A percentile compares a stretch with the other conserved stretches of the same genome.
Conservation (phyloP, 1,139 yeast species). For the Hemisphaericaspora xylanilytica region DNA sequence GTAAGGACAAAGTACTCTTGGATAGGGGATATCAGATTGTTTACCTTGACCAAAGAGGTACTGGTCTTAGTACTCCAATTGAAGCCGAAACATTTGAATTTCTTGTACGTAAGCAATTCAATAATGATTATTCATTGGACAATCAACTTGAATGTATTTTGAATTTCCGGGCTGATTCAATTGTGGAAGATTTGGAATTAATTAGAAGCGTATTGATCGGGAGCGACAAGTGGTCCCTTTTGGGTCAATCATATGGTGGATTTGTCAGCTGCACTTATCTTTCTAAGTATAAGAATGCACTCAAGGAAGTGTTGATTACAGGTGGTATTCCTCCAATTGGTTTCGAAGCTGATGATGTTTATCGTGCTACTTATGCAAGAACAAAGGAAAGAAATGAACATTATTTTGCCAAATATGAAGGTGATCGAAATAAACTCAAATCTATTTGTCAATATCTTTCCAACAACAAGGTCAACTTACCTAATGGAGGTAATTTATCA, state of each 20-base stretch:
- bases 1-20: slow-evolving; percentile 37
- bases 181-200: slow-evolving; percentile 48
- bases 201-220: slow-evolving; percentile 39
- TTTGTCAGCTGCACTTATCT: slow-evolving; percentile 51
- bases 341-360: slow-evolving; percentile 45
- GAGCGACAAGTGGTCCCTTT: slow-evolving; percentile 43
- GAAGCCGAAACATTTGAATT: slow-evolving; percentile 29
- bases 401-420: slow-evolving; percentile 49
- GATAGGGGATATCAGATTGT: slow-evolving; percentile 47
- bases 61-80: slow-evolving; percentile 50
- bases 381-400: slow-evolving; percentile 48
- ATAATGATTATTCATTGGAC: slow-evolving; percentile 17
- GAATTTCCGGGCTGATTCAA: slow-evolving; percentile 51
- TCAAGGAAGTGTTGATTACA: slow-evolving; percentile 44
- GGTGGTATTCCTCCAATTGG: slow-evolving; percentile 60
- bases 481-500: slow-evolving; percentile 50
- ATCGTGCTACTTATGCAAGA: slow-evolving; percentile 44
- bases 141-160: slow-evolving; percentile 37
- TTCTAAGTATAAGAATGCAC: slow-evolving; percentile 40
- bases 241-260: slow-evolving; percentile 62
- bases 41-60: slow-evolving; percentile 57
- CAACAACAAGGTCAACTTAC: slow-evolving; percentile 30
- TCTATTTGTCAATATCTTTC: slow-evolving; percentile 35
- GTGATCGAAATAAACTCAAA: slow-evolving; percentile 39
- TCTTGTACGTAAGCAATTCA: slow-evolving; percentile 15